Base-by-base conservation (phyloP, 306 rosid species). In the Crataegus laevigata region DNA sequence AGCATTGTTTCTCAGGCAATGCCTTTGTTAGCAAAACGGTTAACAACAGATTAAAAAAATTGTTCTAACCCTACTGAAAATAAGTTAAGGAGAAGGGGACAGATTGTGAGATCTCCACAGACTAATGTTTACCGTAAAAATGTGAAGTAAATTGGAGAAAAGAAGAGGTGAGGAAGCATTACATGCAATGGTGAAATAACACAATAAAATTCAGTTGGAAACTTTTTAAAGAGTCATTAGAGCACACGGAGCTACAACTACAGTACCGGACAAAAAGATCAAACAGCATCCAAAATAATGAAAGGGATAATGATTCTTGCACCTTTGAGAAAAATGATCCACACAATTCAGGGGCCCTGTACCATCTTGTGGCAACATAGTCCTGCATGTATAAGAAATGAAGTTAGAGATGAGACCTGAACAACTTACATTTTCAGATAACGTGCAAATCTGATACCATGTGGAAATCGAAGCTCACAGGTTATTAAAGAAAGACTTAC, bases 261-360 rank as follows among this genome's bases (percentile, higher is more conserved):
- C 52, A 47, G 17, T 36, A 59, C 55, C 55, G 38, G 28, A 40
- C 18, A 15, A 38, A 71, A 34, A 32, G 62, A 79, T 71, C 54
- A 81, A 63, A 51, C 43, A 66, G 70, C 82, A 74, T 73, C 61
- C 28, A 65, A 57, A 43, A 55, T 17, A 75, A 70, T 57, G 52
- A 58, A 70, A 66, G 66, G 66, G 34, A 21, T 6, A 82, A 82
- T 50, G 70, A 73, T 38, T 71, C 24, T 55, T 69, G 80, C 75
- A 96, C 98, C 99, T 92, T 96, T 57, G 99, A 96, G 82, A 96
- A 92, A 88, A 96, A 96, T 26, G 99, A 96, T 72, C 99, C 99
- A 65, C 99, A 96, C 85, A 96, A 83, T 79, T 96, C 99, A 62
- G 99, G 99, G 75, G 99, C 99, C 84, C 99, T 89, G 77, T 96